A percentile compares a stretch with the other conserved stretches of the same genome.
Conservation (phyloP, 2,329 filamentous ascomycete species). For the Metarhizium rileyi region DNA sequence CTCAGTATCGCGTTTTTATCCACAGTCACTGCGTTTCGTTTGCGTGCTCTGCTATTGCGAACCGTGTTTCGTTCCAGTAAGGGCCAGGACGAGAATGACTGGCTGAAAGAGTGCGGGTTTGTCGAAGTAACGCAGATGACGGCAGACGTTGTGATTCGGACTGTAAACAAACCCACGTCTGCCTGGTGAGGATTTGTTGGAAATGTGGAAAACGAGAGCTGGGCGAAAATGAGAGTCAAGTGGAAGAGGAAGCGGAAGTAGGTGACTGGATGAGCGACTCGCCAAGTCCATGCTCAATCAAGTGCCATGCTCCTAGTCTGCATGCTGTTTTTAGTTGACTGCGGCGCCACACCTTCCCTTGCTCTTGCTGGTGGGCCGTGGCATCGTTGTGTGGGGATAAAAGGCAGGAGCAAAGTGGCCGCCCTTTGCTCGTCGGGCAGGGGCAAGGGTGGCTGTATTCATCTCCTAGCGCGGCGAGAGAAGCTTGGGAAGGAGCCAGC, state of each 20-base stretch:
- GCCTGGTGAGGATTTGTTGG: neutral
- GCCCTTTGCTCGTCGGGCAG: no score
- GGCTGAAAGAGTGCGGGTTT: neutral
- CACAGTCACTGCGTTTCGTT: neutral
- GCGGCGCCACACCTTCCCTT: neutral
- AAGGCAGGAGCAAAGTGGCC: neutral
- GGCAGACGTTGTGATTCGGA: no score
- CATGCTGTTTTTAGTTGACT: neutral
- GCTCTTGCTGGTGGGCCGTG: no score
- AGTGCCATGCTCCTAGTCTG: neutral
- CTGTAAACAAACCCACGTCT: no score
- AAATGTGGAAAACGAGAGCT: neutral
- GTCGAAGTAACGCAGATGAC: neutral
- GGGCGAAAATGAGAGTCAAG: neutral
- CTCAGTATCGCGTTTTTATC: neutral
- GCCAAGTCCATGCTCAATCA: no score
- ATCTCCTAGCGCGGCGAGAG: neutral
- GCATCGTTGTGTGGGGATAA: neutral
- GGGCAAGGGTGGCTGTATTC: no score
- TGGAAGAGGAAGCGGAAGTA: neutral
- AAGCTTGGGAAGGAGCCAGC: neutral
- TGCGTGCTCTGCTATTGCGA: neutral
- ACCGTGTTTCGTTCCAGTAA: slow-evolving; percentile 5
- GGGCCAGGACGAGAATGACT: neutral
- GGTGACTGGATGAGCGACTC: neutral